Conservation (phyloP, 1,284 basidiomycete species). For the Ustilago hordei region DNA sequence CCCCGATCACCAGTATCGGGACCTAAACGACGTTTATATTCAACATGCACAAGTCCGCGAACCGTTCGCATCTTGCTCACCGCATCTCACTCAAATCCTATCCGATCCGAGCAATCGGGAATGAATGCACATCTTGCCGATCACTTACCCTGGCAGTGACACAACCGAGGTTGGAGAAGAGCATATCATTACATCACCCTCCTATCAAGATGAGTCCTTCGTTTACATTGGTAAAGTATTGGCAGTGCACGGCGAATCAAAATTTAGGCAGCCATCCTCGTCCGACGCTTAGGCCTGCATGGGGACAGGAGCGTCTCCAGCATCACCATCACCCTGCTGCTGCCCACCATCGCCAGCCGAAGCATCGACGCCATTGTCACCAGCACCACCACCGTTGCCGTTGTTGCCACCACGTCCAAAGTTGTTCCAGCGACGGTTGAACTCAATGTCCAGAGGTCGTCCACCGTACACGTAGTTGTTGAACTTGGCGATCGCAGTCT, state of each 20-base stretch:
- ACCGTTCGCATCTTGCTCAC: background rate
- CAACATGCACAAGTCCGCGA: background rate
- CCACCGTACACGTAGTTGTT: conserved; percentile 64
- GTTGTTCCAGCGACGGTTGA: conserved; percentile 60
- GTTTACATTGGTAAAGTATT: background rate
- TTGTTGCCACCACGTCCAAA: conserved; percentile 29
- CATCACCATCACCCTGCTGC: conserved; percentile 7
- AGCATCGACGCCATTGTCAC: conserved; percentile 26
- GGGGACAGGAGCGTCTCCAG: conserved; percentile 23
- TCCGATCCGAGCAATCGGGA: background rate
- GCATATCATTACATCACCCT: conserved; percentile 14
- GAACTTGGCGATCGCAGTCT: conserved; percentile 80
- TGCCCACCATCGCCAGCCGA: conserved; percentile 17
- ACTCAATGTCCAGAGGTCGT: conserved; percentile 59
- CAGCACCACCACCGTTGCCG: conserved; percentile 24
- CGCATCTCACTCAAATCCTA: background rate
- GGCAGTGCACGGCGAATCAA: background rate
- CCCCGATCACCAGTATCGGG: too few species aligned
- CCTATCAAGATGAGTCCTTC: background rate
- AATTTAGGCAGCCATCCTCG: background rate
- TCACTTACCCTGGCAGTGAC: background rate
- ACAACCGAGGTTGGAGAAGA: background rate
- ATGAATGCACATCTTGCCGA: background rate
- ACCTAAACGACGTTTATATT: too few species aligned
- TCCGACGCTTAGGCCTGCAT: conserved; percentile 23